Evolutionary conservation across 2,329 filamentous ascomycete genomes (phyloP), one percentile per base, ranked within the genome.

Genomic region (Decorospora gaudefroyi): DNA sequence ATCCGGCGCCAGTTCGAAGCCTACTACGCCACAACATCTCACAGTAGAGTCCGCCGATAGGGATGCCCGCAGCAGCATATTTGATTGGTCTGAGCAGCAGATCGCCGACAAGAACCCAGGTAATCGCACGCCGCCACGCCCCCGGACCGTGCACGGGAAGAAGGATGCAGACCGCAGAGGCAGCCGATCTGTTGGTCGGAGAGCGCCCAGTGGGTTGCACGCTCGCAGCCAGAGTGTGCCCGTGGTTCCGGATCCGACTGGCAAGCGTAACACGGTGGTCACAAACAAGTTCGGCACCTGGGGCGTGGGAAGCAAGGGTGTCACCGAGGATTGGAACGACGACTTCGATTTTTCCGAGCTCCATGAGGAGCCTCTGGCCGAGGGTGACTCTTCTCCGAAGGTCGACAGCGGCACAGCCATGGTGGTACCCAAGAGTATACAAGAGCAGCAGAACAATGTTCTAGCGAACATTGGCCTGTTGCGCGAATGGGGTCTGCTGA

Each of bases 251-350:
- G 87, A 90, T 59, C 71, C 61, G 51, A 72, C 66, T 55, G 75
- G 65, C 58, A 69, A 76, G 70, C 49, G 86, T 78, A 65, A 78
- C 69, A 62, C 69, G 68, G 62, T 86, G 73, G 68, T 76, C 69
- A 62, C 80, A n/a, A 79, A 69, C 39, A 91, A 90, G 60, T 92
- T 90, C 62, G 86, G 88, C 29, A 91, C 88, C 1, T 92, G 88
- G 88, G 87, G 87, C 2, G 73, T 90, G 28, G 83, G 86, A n/a
- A 85, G 82, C 51, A 91, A 91, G 68, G 86, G 82, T 11, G 84
- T 85, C 8, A 91, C 86, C 49, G 89, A 95, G 65, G 88, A 93
- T 62, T 95, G 89, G 89, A 89, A 92, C 58, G 87, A 91, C 52
- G 89, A 95, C 66, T 93, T 95, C 58, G 87, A 92, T 48, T 91